Conservation (phyloP, 257 asterid species). For the Orobanche coerulescens region DNA sequence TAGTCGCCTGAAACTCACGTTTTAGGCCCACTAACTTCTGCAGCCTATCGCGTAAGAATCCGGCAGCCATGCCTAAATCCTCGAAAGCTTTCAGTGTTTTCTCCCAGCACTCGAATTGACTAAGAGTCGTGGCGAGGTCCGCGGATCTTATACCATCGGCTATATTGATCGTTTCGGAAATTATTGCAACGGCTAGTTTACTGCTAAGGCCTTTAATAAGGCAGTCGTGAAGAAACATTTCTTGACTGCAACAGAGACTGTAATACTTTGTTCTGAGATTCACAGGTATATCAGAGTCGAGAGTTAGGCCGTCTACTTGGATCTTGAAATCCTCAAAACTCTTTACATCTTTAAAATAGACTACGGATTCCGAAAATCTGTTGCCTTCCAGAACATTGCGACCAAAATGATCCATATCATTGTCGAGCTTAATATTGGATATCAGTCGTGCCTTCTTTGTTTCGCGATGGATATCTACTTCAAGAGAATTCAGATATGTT, state of each 20-base stretch:
- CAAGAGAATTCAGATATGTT: conserved; percentile 12
- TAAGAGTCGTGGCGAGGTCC: conserved; percentile 22
- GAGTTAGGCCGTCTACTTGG: conserved; percentile 33
- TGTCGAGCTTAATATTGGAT: conserved; percentile 8
- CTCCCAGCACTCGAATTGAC: conserved; percentile 40
- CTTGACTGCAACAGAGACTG: conserved; percentile 47
- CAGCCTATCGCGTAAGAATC: conserved; percentile 42
- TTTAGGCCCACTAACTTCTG: conserved; percentile 25
- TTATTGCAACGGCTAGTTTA: conserved; percentile 45
- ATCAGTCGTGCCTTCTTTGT: conserved; percentile 13
- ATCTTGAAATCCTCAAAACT: conserved; percentile 42
- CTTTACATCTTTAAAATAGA: conserved; percentile 34
- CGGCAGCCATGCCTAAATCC: conserved; percentile 56
- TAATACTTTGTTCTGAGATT: conserved; percentile 37
- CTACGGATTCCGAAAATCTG: conserved; percentile 28
- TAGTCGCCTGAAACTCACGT: conserved; percentile 20
- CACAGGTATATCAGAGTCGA: conserved; percentile 40
- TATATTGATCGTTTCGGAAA: conserved; percentile 38
- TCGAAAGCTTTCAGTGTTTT: conserved; percentile 49
- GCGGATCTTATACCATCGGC: conserved; percentile 50
- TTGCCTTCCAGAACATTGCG: conserved; percentile 26
- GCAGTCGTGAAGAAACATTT: conserved; percentile 40
- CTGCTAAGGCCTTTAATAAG: conserved; percentile 45
- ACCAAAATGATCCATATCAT: conserved; percentile 15
- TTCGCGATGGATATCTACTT: conserved; percentile 18